Percentiles rank a stretch among this genome's conserved stretches.
Evolutionary conservation across 371 early-diverging fungal species (phyloP).

Genomic region (Mortierella sp.): DNA sequence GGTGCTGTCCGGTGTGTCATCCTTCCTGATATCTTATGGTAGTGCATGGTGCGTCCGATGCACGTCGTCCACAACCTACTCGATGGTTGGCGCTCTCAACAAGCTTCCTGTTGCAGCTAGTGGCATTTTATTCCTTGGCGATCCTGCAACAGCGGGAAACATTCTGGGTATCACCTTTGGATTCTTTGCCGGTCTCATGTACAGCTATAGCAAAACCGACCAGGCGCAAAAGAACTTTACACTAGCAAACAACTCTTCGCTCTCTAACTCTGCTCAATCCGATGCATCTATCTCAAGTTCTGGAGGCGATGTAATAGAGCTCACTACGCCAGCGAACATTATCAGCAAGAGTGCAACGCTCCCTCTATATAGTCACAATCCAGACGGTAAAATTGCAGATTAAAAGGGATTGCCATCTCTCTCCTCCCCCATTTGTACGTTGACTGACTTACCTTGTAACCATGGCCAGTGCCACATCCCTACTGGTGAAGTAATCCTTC

Average conservation of each 20-base stretch:
- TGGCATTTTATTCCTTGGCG: constrained; percentile 95
- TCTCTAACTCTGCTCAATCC: constrained; percentile 8
- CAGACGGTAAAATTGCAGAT: constrained; percentile 45
- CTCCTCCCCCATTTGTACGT: no score
- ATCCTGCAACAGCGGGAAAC: constrained; percentile 73
- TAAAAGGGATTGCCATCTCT: constrained; percentile 3
- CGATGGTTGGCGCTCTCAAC: constrained; percentile 99
- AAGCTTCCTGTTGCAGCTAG: constrained; percentile 97
- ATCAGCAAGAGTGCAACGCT: constrained; percentile 10
- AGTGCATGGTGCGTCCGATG: constrained; percentile 97
- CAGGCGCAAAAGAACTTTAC: constrained; percentile 56
- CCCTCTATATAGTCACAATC: constrained; percentile 38
- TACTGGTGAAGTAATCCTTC: no score
- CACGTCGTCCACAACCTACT: constrained; percentile 96
- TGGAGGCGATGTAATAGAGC: constrained; percentile 10
- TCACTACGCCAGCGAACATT: constrained; percentile 10
- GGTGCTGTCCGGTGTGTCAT: constrained; percentile 85
- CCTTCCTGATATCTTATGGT: constrained; percentile 93
- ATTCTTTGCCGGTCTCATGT: constrained; percentile 86
- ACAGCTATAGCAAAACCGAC: constrained; percentile 83
- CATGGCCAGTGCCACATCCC: no score
- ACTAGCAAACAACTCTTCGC: constrained; percentile 33
- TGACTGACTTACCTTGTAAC: neutral
- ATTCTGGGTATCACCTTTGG: constrained; percentile 80
- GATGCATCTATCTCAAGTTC: neutral